Evolutionary conservation across 805 yeast genomes (phyloP), one percentile per base, ranked within the genome.

Genomic region (Candida schatavii): DNA sequence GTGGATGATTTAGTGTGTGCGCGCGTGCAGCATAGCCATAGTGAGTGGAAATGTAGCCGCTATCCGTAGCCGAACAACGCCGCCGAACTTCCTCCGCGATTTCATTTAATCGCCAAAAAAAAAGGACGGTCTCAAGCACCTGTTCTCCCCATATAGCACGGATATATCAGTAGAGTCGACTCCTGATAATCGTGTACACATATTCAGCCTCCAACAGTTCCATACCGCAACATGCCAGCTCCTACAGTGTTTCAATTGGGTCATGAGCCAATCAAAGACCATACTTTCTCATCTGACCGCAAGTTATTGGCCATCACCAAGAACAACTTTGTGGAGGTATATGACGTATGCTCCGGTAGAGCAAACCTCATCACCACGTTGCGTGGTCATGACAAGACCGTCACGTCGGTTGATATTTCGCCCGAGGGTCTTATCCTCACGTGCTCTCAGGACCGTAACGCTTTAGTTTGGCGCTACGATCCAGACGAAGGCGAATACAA

Each of bases 401-500:
- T 93, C 37, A 93, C 99, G 13, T 90, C 97, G 0, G 88, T 93
- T 30, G 99, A 93, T 61, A 83, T 95, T 54, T 85, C 96, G 29
- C 66, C 75, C 27, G 88, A 86, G 50, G 97, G 97, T 37, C 82
- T 85, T 61, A 88, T 93, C 52, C 93, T 93, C 56, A 93, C 98
- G 25, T 89, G 97, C 61, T 89, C 98, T 7, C 98, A 93, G 68
- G 99, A 93, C 65, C 78, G 99, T 65, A 93, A 93, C 55, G 98
- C 98, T 11, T 78, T 90, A 51, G 99, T 93, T 14, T 93, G 98
- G 97, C 90, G 87, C 49, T 55, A 48, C 40, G 85, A 86, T 27
- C 68, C 74, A 46, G 63, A 78, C 26, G 80, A 79, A 56, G 78
- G 79, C 21, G 66, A 66, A 36, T 78, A 72, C 56, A 88, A 85